Evolutionary conservation across 176 grass and related monocot species (phyloP).

Genomic region (Phoenix dactylifera): DNA sequence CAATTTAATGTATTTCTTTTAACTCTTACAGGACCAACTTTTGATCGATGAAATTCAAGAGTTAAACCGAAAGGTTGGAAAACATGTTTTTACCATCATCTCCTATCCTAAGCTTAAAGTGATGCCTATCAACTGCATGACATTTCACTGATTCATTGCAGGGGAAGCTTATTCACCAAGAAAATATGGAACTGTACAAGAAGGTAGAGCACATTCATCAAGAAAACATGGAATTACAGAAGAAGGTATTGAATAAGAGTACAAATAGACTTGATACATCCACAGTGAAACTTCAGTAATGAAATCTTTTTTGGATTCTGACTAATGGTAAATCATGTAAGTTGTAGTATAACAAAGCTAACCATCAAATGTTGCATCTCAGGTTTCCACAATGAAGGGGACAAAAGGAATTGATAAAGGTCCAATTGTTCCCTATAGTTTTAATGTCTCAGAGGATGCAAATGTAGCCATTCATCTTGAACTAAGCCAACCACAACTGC

Average conservation of each 20-base stretch:
- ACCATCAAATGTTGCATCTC: background rate
- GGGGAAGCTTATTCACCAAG: slow-evolving; percentile 27
- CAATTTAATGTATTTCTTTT: background rate
- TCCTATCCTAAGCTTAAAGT: background rate
- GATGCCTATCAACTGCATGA: slow-evolving; percentile 1
- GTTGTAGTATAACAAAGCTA: background rate
- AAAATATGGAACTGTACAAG: slow-evolving; percentile 27
- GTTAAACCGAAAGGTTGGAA: slow-evolving; percentile 11
- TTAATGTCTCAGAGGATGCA: slow-evolving; percentile 24
- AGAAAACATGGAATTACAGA: slow-evolving; percentile 26
- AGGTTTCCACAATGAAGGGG: slow-evolving; percentile 5
- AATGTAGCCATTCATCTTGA: slow-evolving; percentile 11
- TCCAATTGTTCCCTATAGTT: slow-evolving; percentile 8
- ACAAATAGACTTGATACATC: background rate
- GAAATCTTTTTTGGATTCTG: background rate
- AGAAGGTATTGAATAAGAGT: slow-evolving; percentile 22
- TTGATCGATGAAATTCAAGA: slow-evolving; percentile 26
- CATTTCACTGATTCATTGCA: slow-evolving; percentile 9
- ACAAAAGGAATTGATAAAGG: background rate
- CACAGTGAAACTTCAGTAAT: slow-evolving; percentile 2
- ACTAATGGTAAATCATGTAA: background rate
- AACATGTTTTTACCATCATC: background rate
- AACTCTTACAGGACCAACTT: slow-evolving; percentile 14
- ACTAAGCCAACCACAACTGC: slow-evolving; percentile 18
- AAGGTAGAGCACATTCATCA: slow-evolving; percentile 18